Evolutionary conservation across 768 basidiomycete species (phyloP).

Genomic region (Mycena sanguinolenta): DNA sequence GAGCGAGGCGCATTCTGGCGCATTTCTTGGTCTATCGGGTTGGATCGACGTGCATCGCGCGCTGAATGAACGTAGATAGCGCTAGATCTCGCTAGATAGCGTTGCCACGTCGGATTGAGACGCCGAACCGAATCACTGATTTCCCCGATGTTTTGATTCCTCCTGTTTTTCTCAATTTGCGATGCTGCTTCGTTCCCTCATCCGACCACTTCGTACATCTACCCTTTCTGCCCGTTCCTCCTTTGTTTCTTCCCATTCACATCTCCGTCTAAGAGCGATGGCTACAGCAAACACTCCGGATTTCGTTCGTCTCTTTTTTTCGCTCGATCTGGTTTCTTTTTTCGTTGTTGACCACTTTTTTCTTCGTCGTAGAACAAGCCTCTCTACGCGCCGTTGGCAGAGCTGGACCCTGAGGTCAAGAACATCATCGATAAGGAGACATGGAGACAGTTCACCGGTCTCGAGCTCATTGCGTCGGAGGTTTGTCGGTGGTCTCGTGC

Average conservation of each 20-base stretch:
- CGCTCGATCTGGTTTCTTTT: conserved; percentile 3
- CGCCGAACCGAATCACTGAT: too few relatives aligned
- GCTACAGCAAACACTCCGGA: conserved; percentile 70
- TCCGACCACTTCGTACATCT: conserved; percentile 43
- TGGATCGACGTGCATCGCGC: too few relatives aligned
- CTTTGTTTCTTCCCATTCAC: conserved; percentile 37
- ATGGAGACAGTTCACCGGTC: conserved; percentile 97
- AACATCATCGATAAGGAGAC: conserved; percentile 99
- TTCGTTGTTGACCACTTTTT: conserved; percentile 11
- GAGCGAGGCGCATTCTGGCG: too few relatives aligned
- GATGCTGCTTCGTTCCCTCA: conserved; percentile 50
- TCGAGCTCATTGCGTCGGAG: conserved; percentile 99
- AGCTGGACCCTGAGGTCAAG: conserved; percentile 95
- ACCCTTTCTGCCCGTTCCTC: conserved; percentile 47
- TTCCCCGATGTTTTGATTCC: background rate
- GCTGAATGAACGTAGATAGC: too few relatives aligned
- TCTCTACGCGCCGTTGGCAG: conserved; percentile 88
- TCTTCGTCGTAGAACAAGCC: conserved; percentile 79
- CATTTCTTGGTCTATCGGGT: too few relatives aligned
- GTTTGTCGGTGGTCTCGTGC: conserved; percentile 55
- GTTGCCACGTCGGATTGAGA: too few relatives aligned
- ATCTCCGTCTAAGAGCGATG: conserved; percentile 63
- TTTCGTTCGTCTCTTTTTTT: conserved; percentile 62
- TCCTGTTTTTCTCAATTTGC: background rate
- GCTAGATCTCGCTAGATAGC: too few relatives aligned